phyloP scores from a whole-genome alignment of 2,329 filamentous ascomycete genomes.

The Cryphonectria nitschkei region DNA sequence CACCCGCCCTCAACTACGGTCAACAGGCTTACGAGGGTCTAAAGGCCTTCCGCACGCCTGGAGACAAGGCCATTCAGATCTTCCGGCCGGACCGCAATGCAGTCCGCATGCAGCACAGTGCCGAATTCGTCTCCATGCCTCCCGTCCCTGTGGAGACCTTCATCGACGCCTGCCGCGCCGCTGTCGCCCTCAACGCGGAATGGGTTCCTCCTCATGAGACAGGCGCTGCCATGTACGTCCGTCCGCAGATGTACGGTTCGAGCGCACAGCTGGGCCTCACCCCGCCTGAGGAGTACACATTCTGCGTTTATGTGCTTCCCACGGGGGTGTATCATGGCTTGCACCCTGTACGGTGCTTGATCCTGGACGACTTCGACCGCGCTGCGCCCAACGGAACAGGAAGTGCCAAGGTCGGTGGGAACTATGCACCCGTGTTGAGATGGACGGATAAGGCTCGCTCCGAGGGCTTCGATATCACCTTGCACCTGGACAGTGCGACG shows the following conservation, averaged over 20 bases:
- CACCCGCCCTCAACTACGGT: slow-evolving; percentile 93
- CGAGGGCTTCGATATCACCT: slow-evolving; percentile 88
- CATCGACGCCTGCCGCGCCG: slow-evolving; percentile 74
- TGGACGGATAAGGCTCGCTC: slow-evolving; percentile 81
- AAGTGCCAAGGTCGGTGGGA: slow-evolving; percentile 91
- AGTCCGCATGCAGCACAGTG: slow-evolving; percentile 80
- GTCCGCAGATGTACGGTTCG: slow-evolving; percentile 85
- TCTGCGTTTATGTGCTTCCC: slow-evolving; percentile 86
- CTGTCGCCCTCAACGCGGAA: slow-evolving; percentile 85
- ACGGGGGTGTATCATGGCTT: slow-evolving; percentile 94
- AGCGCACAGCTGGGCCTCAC: slow-evolving; percentile 84
- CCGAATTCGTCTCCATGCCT: slow-evolving; percentile 81
- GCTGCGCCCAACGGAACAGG: slow-evolving; percentile 90
- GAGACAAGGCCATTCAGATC: slow-evolving; percentile 72
- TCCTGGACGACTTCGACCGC: slow-evolving; percentile 92
- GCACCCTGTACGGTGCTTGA: slow-evolving; percentile 82
- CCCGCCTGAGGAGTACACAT: slow-evolving; percentile 90
- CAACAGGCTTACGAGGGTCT: slow-evolving; percentile 98
- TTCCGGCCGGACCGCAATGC: slow-evolving; percentile 91
- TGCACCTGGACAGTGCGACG: slow-evolving; percentile 86
- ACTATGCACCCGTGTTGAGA: slow-evolving; percentile 89
- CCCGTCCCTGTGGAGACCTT: slow-evolving; percentile 78
- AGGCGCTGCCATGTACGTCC: slow-evolving; percentile 89
- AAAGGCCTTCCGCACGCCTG: slow-evolving; percentile 86
- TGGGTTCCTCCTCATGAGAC: slow-evolving; percentile 90